Percentiles rank a stretch among this genome's conserved stretches.
These are phyloP conservation scores for Butyriboletus appendiculatus DNA, from an alignment of 1,284 basidiomycete genomes.

Conservation along the genomic window DNA sequence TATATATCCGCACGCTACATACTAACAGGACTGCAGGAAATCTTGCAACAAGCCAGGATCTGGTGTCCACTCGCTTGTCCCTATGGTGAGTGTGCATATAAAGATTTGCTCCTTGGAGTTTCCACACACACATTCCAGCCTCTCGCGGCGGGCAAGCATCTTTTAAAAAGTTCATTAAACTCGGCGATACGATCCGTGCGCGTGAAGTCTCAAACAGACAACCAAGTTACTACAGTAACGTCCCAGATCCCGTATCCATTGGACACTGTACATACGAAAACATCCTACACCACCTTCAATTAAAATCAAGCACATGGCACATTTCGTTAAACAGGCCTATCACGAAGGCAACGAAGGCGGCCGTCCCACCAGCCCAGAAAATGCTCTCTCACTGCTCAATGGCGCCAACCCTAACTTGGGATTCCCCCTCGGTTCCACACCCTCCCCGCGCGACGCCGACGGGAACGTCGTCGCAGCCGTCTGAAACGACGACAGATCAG, in stretches of 20 bases:
- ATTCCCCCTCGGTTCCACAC: constrained; percentile 31
- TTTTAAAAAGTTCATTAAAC: no score
- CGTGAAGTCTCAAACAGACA: background rate
- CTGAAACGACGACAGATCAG: constrained; percentile 37
- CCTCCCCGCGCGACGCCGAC: constrained; percentile 19
- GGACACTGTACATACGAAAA: background rate
- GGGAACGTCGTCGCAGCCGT: constrained; percentile 25
- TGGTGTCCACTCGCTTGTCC: no score
- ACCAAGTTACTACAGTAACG: background rate
- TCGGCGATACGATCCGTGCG: background rate
- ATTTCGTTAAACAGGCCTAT: background rate
- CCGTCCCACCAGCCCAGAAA: constrained; percentile 23
- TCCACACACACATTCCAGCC: no score
- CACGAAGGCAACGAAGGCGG: constrained; percentile 24
- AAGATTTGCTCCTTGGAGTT: no score
- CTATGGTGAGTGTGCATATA: no score
- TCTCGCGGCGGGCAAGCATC: no score
- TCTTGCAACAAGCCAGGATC: no score
- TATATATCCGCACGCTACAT: no score
- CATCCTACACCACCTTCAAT: constrained; percentile 12
- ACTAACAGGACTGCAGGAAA: no score
- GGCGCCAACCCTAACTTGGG: constrained; percentile 38
- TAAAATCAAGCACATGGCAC: constrained; percentile 15
- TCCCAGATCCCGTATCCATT: background rate
- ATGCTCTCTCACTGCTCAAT: constrained; percentile 34